These are phyloP conservation scores for Marasmius oreades DNA, from an alignment of 1,284 basidiomycete genomes.

Conservation along the genomic window DNA sequence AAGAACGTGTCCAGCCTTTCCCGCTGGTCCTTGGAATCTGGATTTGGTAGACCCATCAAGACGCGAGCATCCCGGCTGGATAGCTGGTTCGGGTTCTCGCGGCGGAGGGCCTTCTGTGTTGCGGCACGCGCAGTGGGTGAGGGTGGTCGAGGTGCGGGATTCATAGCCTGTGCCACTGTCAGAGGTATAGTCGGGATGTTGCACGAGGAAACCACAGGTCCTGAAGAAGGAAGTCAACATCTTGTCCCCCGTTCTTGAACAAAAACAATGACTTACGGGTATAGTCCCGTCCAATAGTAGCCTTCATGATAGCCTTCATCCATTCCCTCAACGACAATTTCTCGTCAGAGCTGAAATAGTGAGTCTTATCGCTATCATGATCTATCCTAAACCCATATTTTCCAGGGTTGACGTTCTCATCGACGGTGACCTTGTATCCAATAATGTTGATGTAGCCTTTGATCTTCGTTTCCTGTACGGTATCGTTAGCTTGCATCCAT, in stretches of 20 bases:
- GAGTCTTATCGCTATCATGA: constrained; percentile 85
- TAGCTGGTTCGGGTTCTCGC: constrained; percentile 89
- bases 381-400: constrained; percentile 95
- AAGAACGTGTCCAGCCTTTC: constrained; percentile 55
- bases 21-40: constrained; percentile 41
- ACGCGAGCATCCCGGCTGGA: constrained; percentile 84
- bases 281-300: constrained; percentile 93
- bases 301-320: constrained; percentile 99
- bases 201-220: constrained; percentile 93
- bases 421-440: constrained; percentile 92
- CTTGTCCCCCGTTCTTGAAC: not conserved
- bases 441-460: constrained; percentile 93
- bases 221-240: constrained; percentile 35
- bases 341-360: constrained; percentile 91
- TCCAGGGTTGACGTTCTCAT: constrained; percentile 90
- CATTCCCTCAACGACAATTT: constrained; percentile 84
- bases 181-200: constrained; percentile 97
- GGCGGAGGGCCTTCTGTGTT: constrained; percentile 82
- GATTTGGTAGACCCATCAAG: constrained; percentile 60
- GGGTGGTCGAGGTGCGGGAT: constrained; percentile 91
- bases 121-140: constrained; percentile 87
- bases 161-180: constrained; percentile 93
- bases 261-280: constrained; percentile 52
- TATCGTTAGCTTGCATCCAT: not conserved
- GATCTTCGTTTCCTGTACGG: constrained; percentile 81